These are phyloP conservation scores for Meyerozyma smithsonii DNA, from an alignment of 1,139 yeast species.

Conservation along the genomic window DNA sequence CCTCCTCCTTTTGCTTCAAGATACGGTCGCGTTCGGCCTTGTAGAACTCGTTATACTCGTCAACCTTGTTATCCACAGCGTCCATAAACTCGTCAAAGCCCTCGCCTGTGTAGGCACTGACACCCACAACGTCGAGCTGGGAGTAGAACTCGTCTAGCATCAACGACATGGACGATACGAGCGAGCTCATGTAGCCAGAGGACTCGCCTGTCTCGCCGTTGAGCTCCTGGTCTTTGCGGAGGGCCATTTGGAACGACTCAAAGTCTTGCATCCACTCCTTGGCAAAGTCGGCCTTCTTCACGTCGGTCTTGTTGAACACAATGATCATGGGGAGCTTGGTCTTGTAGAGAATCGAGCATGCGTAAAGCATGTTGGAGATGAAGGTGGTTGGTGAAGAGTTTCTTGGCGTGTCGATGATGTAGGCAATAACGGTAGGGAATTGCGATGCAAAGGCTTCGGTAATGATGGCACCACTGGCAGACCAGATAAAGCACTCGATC, in stretches of 20 bases:
- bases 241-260: constrained; percentile 81
- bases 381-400: constrained; percentile 92
- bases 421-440: constrained; percentile 93
- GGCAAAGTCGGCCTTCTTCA: constrained; percentile 77
- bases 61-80: constrained; percentile 81
- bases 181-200: constrained; percentile 90
- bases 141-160: constrained; percentile 96
- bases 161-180: constrained; percentile 90
- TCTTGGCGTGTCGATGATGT: constrained; percentile 94
- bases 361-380: constrained; percentile 97
- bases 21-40: constrained; percentile 83
- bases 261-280: constrained; percentile 98
- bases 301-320: constrained; percentile 94
- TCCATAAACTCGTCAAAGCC: constrained; percentile 88
- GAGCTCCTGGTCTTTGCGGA: constrained; percentile 55
- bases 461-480: constrained; percentile 94
- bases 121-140: constrained; percentile 86
- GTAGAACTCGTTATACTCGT: constrained; percentile 81
- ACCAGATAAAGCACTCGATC: constrained; percentile 95
- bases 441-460: constrained; percentile 96
- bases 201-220: constrained; percentile 69
- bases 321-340: constrained; percentile 96
- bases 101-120: constrained; percentile 85
- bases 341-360: constrained; percentile 93
- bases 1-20: constrained; percentile 69